Evolutionary conservation across 352 stramenopile genomes (phyloP).

Genomic region (Phytophthora pini): DNA sequence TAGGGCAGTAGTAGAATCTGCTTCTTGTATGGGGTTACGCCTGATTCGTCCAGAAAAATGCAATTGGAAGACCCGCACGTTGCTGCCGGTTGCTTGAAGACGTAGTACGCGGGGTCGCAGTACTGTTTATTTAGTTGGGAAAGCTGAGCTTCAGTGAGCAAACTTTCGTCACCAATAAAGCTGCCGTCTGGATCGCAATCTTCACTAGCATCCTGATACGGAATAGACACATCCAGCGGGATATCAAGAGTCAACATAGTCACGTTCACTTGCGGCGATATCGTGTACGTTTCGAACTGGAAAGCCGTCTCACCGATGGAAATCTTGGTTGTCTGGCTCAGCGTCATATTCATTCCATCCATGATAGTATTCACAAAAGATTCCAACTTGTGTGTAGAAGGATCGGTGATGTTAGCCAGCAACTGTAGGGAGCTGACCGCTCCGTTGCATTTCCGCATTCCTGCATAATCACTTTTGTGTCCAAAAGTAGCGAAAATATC

Average conservation of each 20-base stretch:
- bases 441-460: conserved; percentile 38
- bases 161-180: conserved; percentile 15
- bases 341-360: conserved; percentile 32
- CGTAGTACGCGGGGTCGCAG: conserved; percentile 32
- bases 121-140: conserved; percentile 12
- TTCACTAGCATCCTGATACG: conserved; percentile 37
- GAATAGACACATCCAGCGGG: conserved; percentile 21
- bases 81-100: conserved; percentile 30
- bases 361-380: conserved; percentile 28
- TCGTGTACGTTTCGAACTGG: conserved; percentile 34
- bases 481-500: conserved; percentile 18
- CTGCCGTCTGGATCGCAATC: conserved; percentile 28
- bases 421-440: conserved; percentile 37
- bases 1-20: conserved; percentile 50
- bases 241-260: conserved; percentile 47
- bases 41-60: conserved; percentile 48
- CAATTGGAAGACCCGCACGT: conserved; percentile 43
- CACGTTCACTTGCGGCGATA: conserved; percentile 43
- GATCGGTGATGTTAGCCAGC: conserved; percentile 31
- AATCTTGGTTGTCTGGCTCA: conserved; percentile 28
- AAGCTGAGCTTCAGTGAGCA: conserved; percentile 20
- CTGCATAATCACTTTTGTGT: background rate
- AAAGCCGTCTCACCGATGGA: conserved; percentile 29
- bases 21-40: conserved; percentile 35
- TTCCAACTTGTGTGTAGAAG: conserved; percentile 34